A percentile compares a stretch with the other conserved stretches of the same genome.
Conservation (phyloP, 768 basidiomycete species). For the Kwoniella europaea region DNA sequence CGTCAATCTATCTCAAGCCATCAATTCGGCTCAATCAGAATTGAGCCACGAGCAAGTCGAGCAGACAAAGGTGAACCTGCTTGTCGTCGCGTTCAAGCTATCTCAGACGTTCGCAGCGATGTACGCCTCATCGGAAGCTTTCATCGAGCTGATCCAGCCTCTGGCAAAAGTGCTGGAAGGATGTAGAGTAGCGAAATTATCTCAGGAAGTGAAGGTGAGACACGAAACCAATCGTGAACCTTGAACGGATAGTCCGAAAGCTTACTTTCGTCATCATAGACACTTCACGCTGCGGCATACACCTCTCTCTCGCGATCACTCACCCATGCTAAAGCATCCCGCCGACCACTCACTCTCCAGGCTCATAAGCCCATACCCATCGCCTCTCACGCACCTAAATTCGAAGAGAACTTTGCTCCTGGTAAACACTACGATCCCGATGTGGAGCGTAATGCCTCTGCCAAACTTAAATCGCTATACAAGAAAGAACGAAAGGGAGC, state of each 20-base stretch:
- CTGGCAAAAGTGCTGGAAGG: constrained; percentile 66
- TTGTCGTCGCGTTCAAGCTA: constrained; percentile 69
- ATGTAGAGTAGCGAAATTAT: constrained; percentile 62
- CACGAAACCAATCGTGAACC: neutral
- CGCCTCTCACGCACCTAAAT: constrained; percentile 89
- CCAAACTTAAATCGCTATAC: constrained; percentile 83
- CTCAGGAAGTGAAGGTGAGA: constrained; percentile 67
- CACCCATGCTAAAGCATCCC: constrained; percentile 72
- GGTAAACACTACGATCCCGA: constrained; percentile 77
- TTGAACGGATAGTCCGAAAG: neutral
- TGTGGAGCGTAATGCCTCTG: constrained; percentile 80
- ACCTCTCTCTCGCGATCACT: constrained; percentile 69
- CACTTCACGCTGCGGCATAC: constrained; percentile 61
- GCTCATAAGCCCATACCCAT: constrained; percentile 96
- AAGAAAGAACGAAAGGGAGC: constrained; percentile 97
- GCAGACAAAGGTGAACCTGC: constrained; percentile 74
- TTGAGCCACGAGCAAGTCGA: constrained; percentile 55
- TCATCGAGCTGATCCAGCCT: constrained; percentile 82
- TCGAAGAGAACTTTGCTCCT: constrained; percentile 66
- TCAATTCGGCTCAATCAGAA: constrained; percentile 45
- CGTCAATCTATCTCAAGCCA: constrained; percentile 22
- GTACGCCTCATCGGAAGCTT: constrained; percentile 72
- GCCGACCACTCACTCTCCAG: constrained; percentile 80
- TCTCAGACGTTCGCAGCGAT: constrained; percentile 76
- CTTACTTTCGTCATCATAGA: constrained; percentile 59